Conservation (phyloP, 805 yeast genomes). For the Nakazawaea populi region DNA sequence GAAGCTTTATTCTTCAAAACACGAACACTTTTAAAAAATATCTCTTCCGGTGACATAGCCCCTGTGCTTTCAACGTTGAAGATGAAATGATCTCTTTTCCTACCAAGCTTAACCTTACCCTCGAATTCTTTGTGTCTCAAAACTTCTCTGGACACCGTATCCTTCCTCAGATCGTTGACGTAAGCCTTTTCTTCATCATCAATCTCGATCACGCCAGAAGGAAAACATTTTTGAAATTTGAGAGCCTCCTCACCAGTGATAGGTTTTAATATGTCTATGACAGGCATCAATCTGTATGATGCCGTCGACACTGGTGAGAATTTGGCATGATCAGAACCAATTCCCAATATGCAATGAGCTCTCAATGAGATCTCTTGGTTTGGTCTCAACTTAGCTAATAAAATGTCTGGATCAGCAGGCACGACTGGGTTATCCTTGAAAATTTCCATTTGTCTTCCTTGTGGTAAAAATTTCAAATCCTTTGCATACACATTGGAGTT, state of each 20-base stretch:
- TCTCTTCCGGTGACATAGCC: conserved; percentile 95
- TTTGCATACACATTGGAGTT: conserved; percentile 86
- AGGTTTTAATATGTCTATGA: conserved; percentile 68
- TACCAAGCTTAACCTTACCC: conserved; percentile 85
- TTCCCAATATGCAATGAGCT: conserved; percentile 86
- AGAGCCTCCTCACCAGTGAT: conserved; percentile 72
- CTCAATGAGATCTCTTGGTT: conserved; percentile 92
- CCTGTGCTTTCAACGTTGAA: conserved; percentile 94
- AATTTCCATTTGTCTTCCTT: conserved; percentile 74
- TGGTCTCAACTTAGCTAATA: conserved; percentile 89
- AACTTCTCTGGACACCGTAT: conserved; percentile 95
- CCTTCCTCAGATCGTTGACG: conserved; percentile 87
- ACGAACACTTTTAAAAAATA: conserved; percentile 84
- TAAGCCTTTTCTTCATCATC: conserved; percentile 61
- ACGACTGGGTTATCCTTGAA: conserved; percentile 64
- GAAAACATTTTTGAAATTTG: conserved; percentile 84
- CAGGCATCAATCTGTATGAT: conserved; percentile 88
- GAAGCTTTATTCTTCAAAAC: conserved; percentile 82
- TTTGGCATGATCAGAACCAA: conserved; percentile 95
- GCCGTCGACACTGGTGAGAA: conserved; percentile 97
- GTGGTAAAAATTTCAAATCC: conserved; percentile 86
- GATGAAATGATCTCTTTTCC: conserved; percentile 88
- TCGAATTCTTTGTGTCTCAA: conserved; percentile 88
- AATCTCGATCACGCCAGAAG: conserved; percentile 85
- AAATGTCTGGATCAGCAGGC: conserved; percentile 82